Evolutionary conservation across 495 filamentous ascomycete genomes (phyloP).

Genomic region (Tuber calosporum): DNA sequence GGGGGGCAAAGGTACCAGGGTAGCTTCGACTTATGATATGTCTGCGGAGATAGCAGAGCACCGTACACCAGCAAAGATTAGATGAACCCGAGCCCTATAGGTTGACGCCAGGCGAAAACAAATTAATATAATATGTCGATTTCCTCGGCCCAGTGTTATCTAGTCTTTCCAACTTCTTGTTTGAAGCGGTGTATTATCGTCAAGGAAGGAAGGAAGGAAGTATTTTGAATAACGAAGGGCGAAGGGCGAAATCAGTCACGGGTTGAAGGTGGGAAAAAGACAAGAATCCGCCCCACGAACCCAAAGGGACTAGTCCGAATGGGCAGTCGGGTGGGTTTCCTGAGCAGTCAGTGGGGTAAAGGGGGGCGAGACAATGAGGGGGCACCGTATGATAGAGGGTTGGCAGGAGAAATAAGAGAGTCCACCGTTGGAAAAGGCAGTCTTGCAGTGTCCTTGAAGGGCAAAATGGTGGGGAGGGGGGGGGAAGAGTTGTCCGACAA

Average conservation of each 20-base stretch:
- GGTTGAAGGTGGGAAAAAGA: neutral
- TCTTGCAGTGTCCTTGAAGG: neutral
- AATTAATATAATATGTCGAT: neutral
- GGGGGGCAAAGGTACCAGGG: neutral
- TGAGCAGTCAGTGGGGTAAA: neutral
- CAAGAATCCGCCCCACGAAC: neutral
- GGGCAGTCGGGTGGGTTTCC: neutral
- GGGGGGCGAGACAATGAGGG: neutral
- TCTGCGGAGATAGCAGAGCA: neutral
- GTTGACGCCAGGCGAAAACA: neutral
- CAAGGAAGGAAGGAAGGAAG: neutral
- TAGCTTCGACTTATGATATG: neutral
- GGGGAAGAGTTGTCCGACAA: neutral
- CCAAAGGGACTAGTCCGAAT: neutral
- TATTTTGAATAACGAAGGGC: neutral
- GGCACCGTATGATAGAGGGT: neutral
- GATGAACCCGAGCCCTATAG: constrained; percentile 2
- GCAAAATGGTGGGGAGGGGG: neutral
- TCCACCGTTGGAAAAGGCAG: neutral
- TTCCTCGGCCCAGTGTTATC: neutral
- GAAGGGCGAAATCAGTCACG: neutral
- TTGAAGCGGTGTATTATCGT: neutral
- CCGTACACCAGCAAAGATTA: neutral
- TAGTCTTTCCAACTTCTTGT: neutral
- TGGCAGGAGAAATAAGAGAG: neutral